phyloP scores from a whole-genome alignment of 768 basidiomycete species.

The Ramaria sp. region DNA sequence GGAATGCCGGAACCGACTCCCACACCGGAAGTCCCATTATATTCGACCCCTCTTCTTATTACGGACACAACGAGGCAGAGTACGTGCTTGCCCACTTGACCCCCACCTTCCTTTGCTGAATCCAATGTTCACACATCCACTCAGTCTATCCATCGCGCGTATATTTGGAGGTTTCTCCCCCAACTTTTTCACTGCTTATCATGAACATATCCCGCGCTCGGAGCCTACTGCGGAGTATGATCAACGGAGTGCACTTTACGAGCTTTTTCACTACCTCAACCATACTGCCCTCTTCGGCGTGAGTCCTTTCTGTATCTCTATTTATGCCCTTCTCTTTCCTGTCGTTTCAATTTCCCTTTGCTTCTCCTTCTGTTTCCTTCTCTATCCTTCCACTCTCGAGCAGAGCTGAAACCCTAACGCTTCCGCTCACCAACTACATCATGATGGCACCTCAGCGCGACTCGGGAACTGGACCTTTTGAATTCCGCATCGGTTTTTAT shows the following conservation, averaged over 20 bases:
- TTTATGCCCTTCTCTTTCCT: background rate
- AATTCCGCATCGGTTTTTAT: background rate
- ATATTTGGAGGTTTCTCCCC: constrained; percentile 70
- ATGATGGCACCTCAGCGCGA: no score
- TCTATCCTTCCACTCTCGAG: no score
- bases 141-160: constrained; percentile 63
- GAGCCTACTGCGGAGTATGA: constrained; percentile 57
- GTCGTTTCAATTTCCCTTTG: no score
- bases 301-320: constrained; percentile 19
- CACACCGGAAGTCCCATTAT: constrained; percentile 50
- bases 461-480: no score
- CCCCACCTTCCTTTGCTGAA: background rate
- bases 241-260: constrained; percentile 57
- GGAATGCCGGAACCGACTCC: constrained; percentile 56
- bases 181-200: constrained; percentile 56
- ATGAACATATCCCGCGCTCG: constrained; percentile 48
- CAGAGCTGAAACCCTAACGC: background rate
- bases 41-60: constrained; percentile 72
- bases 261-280: constrained; percentile 75
- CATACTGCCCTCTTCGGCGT: constrained; percentile 75
- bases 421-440: background rate
- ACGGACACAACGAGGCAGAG: constrained; percentile 78
- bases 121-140: background rate
- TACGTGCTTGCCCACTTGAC: constrained; percentile 24
- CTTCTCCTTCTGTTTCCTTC: no score